These are phyloP conservation scores for Kentomonas sorsogonicus DNA, from an alignment of 208 protist genomes.

Conservation along the genomic window DNA sequence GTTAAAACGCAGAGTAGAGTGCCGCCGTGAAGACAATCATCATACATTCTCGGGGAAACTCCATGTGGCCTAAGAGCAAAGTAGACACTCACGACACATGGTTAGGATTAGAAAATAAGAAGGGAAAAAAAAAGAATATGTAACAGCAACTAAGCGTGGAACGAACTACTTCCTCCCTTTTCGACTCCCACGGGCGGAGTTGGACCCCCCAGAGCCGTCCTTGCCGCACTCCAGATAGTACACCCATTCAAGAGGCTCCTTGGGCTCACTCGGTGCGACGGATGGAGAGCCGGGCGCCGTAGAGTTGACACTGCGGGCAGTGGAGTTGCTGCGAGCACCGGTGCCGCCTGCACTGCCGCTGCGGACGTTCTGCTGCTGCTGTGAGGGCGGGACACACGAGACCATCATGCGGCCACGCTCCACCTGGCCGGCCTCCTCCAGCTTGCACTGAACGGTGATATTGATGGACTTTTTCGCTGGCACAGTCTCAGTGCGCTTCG, in stretches of 20 bases:
- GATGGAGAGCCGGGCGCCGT: slow-evolving; percentile 35
- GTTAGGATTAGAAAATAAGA: background rate
- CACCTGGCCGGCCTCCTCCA: slow-evolving; percentile 15
- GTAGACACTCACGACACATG: slow-evolving; percentile 8
- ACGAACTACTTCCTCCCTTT: background rate
- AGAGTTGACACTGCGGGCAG: slow-evolving; percentile 38
- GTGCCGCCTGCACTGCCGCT: background rate
- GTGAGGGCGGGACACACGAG: slow-evolving; percentile 19
- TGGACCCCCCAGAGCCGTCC: too few species aligned
- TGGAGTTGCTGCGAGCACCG: slow-evolving; percentile 29
- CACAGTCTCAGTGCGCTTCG: slow-evolving; percentile 71
- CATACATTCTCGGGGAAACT: too few species aligned
- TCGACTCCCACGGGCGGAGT: too few species aligned
- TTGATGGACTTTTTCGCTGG: slow-evolving; percentile 78
- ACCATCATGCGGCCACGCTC: slow-evolving; percentile 18
- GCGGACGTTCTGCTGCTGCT: too few species aligned
- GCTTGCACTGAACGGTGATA: slow-evolving; percentile 72
- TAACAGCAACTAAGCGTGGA: slow-evolving; percentile 8
- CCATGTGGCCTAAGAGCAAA: too few species aligned
- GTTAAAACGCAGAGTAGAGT: too few species aligned
- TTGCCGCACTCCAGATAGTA: slow-evolving; percentile 76
- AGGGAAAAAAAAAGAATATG: slow-evolving; percentile 12
- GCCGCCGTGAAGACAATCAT: too few species aligned
- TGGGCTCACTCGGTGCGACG: too few species aligned
- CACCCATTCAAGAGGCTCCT: slow-evolving; percentile 66